Evolutionary conservation across 2,329 filamentous ascomycete species (phyloP).

Genomic region (Geoglossum cookeanum): DNA sequence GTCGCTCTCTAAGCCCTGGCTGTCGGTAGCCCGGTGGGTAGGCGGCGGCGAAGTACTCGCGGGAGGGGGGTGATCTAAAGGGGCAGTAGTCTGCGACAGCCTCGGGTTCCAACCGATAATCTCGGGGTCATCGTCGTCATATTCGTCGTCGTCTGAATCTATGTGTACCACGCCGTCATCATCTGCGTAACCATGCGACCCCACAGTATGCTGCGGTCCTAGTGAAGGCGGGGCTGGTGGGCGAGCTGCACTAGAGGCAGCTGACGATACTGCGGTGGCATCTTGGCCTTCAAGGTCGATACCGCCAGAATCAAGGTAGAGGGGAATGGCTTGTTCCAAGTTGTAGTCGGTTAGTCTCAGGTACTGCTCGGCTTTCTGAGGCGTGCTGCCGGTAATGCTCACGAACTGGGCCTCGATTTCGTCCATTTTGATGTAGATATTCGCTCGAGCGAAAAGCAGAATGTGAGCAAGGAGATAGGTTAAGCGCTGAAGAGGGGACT

Average conservation of each 20-base stretch:
- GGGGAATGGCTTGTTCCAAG: slow-evolving; percentile 65
- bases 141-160: slow-evolving; percentile 52
- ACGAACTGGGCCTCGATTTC: slow-evolving; percentile 59
- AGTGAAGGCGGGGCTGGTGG: slow-evolving; percentile 12
- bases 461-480: background rate
- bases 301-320: slow-evolving; percentile 81
- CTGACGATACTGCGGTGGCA: slow-evolving; percentile 7
- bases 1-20: slow-evolving; percentile 51
- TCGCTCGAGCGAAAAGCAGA: background rate
- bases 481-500: background rate
- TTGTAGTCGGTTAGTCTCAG: slow-evolving; percentile 71
- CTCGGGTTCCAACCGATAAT: slow-evolving; percentile 16
- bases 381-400: slow-evolving; percentile 57
- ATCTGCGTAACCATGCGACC: slow-evolving; percentile 25
- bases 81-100: background rate
- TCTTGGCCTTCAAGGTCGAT: slow-evolving; percentile 24
- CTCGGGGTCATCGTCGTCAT: slow-evolving; percentile 23
- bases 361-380: slow-evolving; percentile 61
- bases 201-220: slow-evolving; percentile 13
- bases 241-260: slow-evolving; percentile 13
- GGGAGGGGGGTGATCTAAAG: slow-evolving; percentile 5
- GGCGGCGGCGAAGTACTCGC: slow-evolving; percentile 15
- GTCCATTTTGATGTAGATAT: slow-evolving; percentile 32
- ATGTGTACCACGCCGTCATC: slow-evolving; percentile 48
- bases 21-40: slow-evolving; percentile 19